phyloP scores from a whole-genome alignment of 2,329 filamentous ascomycete species.

The Penicillium sumatraense region DNA sequence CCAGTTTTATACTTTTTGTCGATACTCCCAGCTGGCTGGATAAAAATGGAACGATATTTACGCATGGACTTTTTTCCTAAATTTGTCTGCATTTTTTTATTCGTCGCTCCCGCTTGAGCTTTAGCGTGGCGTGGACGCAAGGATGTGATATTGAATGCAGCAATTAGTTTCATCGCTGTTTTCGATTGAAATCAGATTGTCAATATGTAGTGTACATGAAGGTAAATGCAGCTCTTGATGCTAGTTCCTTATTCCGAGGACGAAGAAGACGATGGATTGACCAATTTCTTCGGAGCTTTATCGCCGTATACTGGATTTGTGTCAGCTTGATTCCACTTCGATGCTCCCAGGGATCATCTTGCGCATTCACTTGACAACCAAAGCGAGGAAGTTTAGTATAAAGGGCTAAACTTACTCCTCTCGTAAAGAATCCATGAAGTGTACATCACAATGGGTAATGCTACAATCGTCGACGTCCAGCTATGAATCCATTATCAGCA shows the following conservation, averaged over 20 bases:
- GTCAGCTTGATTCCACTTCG: not conserved
- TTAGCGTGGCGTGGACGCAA: too few relatives aligned
- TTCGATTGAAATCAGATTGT: too few relatives aligned
- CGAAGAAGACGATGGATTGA: not conserved
- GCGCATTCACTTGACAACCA: too few relatives aligned
- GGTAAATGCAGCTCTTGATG: too few relatives aligned
- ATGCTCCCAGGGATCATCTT: not conserved
- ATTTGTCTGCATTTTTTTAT: too few relatives aligned
- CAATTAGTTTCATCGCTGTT: too few relatives aligned
- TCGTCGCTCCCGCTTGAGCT: too few relatives aligned
- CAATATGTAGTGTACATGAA: too few relatives aligned
- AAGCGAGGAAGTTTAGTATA: too few relatives aligned
- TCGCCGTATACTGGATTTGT: slow-evolving; percentile 30
- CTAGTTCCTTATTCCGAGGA: not conserved
- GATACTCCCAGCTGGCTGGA: slow-evolving; percentile 23
- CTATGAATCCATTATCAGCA: slow-evolving; percentile 18
- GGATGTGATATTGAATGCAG: too few relatives aligned
- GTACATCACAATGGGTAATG: slow-evolving; percentile 36
- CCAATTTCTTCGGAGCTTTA: slow-evolving; percentile 23
- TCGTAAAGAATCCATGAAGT: slow-evolving; percentile 41
- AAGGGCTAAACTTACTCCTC: slow-evolving; percentile 29
- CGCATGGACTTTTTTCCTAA: not conserved
- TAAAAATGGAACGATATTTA: slow-evolving; percentile 4
- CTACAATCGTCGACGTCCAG: slow-evolving; percentile 39
- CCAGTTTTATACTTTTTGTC: slow-evolving; percentile 8